Conservation (phyloP, 2,329 filamentous ascomycete species). For the Penicillium sp. region DNA sequence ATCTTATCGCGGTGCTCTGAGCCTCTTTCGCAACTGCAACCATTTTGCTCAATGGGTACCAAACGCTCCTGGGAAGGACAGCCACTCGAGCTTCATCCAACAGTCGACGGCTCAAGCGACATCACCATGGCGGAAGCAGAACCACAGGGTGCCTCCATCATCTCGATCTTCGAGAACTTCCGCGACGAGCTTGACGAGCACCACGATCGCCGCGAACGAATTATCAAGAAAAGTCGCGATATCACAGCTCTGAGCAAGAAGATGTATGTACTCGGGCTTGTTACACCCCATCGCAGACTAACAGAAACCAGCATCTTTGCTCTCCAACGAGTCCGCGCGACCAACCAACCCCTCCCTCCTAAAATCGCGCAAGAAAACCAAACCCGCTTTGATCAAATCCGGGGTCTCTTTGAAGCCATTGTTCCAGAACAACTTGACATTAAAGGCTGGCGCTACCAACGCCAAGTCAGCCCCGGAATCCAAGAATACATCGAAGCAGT, state of each 20-base stretch:
- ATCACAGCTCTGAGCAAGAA: conserved; percentile 96
- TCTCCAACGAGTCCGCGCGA: conserved; percentile 63
- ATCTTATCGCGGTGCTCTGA: conserved; percentile 11
- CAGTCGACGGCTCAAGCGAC: background rate
- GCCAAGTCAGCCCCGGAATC: conserved; percentile 74
- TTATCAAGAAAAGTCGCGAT: conserved; percentile 88
- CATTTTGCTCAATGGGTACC: conserved; percentile 30
- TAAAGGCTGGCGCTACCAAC: conserved; percentile 79
- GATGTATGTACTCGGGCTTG: conserved; percentile 63
- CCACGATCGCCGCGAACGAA: conserved; percentile 84
- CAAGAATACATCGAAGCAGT: conserved; percentile 95
- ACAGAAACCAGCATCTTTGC: conserved; percentile 68
- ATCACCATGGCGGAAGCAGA: conserved; percentile 18
- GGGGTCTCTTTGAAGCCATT: conserved; percentile 66
- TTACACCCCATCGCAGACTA: background rate
- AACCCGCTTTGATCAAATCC: conserved; percentile 70
- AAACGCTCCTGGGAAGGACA: conserved; percentile 44
- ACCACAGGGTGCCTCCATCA: conserved; percentile 43
- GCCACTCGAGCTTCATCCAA: conserved; percentile 14
- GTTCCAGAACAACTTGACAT: conserved; percentile 73
- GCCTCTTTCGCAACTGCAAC: conserved; percentile 8
- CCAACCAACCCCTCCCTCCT: conserved; percentile 57
- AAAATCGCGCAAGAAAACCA: conserved; percentile 71
- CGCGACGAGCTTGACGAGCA: conserved; percentile 89
- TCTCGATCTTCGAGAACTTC: conserved; percentile 80